Conservation (phyloP, 2,329 filamentous ascomycete species). For the Clonostachys chloroleuca region DNA sequence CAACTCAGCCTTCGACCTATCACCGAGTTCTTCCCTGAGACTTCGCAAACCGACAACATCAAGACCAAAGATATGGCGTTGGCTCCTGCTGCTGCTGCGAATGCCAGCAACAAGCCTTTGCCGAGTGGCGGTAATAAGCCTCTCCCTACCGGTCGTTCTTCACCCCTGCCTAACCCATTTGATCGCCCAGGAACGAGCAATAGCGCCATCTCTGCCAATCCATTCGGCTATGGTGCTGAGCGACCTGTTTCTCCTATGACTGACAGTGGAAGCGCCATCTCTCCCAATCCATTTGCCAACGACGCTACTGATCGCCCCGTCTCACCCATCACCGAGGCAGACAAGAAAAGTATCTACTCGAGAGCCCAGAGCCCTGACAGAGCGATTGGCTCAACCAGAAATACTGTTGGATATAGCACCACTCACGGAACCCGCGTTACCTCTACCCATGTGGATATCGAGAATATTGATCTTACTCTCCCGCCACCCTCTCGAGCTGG, state of each 20-base stretch:
- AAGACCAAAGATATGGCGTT: slow-evolving; percentile 39
- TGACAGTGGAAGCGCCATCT: slow-evolving; percentile 19
- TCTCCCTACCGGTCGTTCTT: slow-evolving; percentile 8
- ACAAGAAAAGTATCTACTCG: slow-evolving; percentile 9
- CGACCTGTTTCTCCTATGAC: slow-evolving; percentile 34
- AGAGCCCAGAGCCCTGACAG: slow-evolving; percentile 20
- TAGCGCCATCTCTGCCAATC: slow-evolving; percentile 57
- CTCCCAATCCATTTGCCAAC: slow-evolving; percentile 26
- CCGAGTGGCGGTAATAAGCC: slow-evolving; percentile 10
- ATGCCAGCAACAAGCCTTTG: slow-evolving; percentile 7
- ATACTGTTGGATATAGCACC: slow-evolving; percentile 10
- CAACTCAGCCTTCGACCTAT: slow-evolving; percentile 80
- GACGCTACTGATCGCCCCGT: slow-evolving; percentile 31
- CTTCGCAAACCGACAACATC: slow-evolving; percentile 45
- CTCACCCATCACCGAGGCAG: slow-evolving; percentile 7
- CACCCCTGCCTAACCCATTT: slow-evolving; percentile 33
- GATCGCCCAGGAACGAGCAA: slow-evolving; percentile 41
- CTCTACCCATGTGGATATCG: slow-evolving; percentile 16
- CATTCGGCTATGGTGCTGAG: slow-evolving; percentile 59
- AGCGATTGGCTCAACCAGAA: slow-evolving; percentile 18
- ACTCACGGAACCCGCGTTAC: slow-evolving; percentile 1
- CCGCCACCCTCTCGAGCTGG: slow-evolving; percentile 20
- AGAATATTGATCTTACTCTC: slow-evolving; percentile 50
- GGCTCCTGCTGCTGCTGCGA: slow-evolving; percentile 17
- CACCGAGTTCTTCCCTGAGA: slow-evolving; percentile 74